Base-by-base conservation (phyloP, 2,329 filamentous ascomycete genomes). In the Allantophomopsis cytisporea region DNA sequence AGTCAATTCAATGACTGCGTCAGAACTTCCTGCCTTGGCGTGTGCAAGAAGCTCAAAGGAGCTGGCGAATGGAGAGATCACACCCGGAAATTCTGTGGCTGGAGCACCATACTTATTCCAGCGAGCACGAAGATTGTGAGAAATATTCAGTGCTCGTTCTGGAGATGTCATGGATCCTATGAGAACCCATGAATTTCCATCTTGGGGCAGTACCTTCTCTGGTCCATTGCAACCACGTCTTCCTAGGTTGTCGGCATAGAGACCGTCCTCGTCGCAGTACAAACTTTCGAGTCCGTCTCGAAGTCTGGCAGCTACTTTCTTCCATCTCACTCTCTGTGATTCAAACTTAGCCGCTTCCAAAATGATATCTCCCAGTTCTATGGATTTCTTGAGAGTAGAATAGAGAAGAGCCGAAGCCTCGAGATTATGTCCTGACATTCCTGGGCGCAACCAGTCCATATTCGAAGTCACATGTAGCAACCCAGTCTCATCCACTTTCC, bases 381-480 rank as follows among this genome's bases (percentile, higher is more conserved):
- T 58, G 8, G 61, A 67, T 33, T 66, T 65, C 13, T 61, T 60
- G 32, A 76, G 56, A 0, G 66, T 69, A 41, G 68, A 59, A 42
- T 69, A 66, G n/a, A 73, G 49, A 12, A 72, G 68, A 43, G 68
- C 64, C 72, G 68, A 16, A 62, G 52, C 52, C 39, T 54, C 52
- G 3, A 49, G 44, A 33, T 56, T 56, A 35, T 51, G 47, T 3
- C 49, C 52, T 12, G 47, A 47, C 45, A 55, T 53, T 1, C 36
- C 41, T n/a, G 44, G 17, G 4, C 54, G 43, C 18, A 50, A 47
- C 54, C 53, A 56, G 31, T 55, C 53, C 17, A 49, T 43, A 1
- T 39, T 49, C 14, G 47, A 51, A 0, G 50, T 53, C 7, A 53
- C 51, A 28, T 45, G 39, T 5, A 54, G 39, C n/a, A 53, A 35